Evolutionary conservation across 257 asterid species (phyloP), one percentile per base, ranked within the genome.

Genomic region (Haberlea rhodopensis): DNA sequence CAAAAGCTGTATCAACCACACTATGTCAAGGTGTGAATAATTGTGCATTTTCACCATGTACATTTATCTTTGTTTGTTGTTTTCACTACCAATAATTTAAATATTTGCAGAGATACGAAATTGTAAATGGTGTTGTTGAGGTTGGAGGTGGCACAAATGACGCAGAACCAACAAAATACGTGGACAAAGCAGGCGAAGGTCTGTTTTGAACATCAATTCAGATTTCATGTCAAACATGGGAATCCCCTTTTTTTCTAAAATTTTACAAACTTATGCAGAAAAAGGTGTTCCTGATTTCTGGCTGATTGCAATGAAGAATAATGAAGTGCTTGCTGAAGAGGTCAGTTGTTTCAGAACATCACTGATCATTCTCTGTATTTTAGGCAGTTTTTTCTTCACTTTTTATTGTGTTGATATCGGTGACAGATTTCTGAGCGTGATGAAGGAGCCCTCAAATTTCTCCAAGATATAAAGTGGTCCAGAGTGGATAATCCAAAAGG

Each of bases 211-310:
- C 16, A 10, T 34, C 45, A 8, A 2, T 9, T 34, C 10, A 29
- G n/a, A n/a, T n/a, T n/a, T n/a, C n/a, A n/a, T n/a, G n/a, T n/a
- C n/a, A n/a, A n/a, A n/a, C n/a, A n/a, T n/a, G 4, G n/a, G 16
- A 34, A 37, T 11, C 46, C 46, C 3, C 0, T 10, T 1, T 11
- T 37, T 1, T 8, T n/a, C n/a, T 0, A 0, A 37, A 37, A 10
- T 0, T 8, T 37, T 37, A 1, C 0, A 1, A 37, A 37, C 2
- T 37, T 0, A 37, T 37, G n/a, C 46, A 37, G 95, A 72, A 70
- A 90, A 82, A 67, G 96, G 97, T 8, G 87, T 87, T 34, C 96
- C 97, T 56, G 79, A 80, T 72, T 90, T 90, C 80, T 90, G 96
- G 95, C 82, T 90, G 5, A 77, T 62, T 57, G 92, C 95, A 52